Evolutionary conservation across 306 rosid species (phyloP), one percentile per base, ranked within the genome.

Genomic region (Malus sieversii): DNA sequence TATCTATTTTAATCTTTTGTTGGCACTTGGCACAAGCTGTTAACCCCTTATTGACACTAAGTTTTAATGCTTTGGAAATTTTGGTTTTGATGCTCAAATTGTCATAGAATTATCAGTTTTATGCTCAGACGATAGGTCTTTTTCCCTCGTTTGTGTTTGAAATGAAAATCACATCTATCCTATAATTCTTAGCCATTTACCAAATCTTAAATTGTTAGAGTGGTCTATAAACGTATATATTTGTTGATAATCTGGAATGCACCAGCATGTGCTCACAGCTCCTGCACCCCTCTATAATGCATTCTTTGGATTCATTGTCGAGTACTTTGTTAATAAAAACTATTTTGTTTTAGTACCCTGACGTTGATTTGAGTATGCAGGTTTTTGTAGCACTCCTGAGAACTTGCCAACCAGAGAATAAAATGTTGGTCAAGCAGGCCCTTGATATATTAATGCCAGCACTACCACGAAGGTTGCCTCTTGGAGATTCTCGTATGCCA

Each of bases 371-470:
- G 73, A 32, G 71, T 66, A 48, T 85, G 84, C 97, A 96, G 99
- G 99, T 96, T 82, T 96, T 96, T 88, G 98, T 90, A 51, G 99
- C 99, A 62, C 99, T 96, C 77, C 98, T 96, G 61, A 89, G 97
- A 84, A 96, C 99, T 71, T 96, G 99, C 86, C 99, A 96, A 83
- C 99, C 93, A 19, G 99, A 96, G 82, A 96, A 92, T 85, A 92
- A 93, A 90, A 92, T 96, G 99, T 81, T 96, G 86, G 99, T 96
- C 85, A 92, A 93, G 89, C 99, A 96, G 88, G 98, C 99, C 75
- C 99, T 96, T 51, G 99, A 96, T 85, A 96, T 96, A 82, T 88
- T 96, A 63, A 96, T 96, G 99, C 99, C 99, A 38, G 99, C 98
- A 81, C 88, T 96, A 72, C 99, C 99, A n/a, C 87, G 90, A 65